Conservation (phyloP, 2,329 filamentous ascomycete genomes). For the Beauveria rudraprayagi region DNA sequence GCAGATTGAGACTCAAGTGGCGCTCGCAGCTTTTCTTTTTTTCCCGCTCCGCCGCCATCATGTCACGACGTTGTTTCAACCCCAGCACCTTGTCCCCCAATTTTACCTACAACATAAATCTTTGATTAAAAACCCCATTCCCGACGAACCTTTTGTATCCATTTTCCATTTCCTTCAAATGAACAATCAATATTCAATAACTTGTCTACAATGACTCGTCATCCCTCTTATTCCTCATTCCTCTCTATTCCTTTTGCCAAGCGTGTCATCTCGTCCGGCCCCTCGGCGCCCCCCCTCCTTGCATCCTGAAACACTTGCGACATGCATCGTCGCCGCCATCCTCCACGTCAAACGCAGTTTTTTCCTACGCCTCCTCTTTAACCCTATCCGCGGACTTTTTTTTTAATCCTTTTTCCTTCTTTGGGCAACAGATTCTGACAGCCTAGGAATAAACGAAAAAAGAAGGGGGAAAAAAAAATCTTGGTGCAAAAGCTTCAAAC, state of each 20-base stretch:
- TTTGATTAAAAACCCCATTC: no score
- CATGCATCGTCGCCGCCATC: conserved; percentile 6
- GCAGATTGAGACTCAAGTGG: no score
- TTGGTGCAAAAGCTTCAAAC: not conserved
- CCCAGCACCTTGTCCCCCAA: no score
- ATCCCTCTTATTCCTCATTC: not conserved
- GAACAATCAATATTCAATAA: not conserved
- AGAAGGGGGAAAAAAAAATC: not conserved
- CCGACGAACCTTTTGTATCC: no score
- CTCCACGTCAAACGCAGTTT: no score
- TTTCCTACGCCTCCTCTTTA: not conserved
- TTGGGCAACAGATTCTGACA: no score
- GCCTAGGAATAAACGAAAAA: not conserved
- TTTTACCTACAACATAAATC: no score
- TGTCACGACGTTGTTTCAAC: no score
- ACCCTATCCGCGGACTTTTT: not conserved
- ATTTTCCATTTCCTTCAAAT: not conserved
- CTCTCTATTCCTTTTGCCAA: not conserved
- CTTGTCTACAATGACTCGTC: not conserved
- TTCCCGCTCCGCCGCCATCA: no score
- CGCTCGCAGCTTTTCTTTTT: no score
- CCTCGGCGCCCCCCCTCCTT: not conserved
- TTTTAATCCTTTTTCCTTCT: not conserved
- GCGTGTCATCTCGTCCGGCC: not conserved
- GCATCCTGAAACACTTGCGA: conserved; percentile 11